Conservation (phyloP, 148 eudicot genomes). For the Rhododendron griersonianum region DNA sequence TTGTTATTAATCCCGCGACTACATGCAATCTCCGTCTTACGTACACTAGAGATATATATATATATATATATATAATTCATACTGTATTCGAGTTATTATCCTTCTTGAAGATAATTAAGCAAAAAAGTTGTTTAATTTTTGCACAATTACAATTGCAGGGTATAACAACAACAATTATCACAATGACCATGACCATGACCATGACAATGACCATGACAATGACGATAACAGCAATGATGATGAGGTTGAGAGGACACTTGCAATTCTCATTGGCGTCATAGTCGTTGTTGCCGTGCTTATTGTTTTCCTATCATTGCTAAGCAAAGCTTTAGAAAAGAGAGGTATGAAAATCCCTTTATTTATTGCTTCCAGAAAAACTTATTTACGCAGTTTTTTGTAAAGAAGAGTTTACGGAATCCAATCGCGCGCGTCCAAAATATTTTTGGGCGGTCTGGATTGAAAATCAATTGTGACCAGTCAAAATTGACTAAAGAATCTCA, state of each 20-base stretch:
- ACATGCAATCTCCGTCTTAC: background rate
- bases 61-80: background rate
- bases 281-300: conserved; percentile 49
- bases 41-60: background rate
- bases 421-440: too few species aligned
- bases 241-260: conserved; percentile 47
- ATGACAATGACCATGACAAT: background rate
- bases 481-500: too few species aligned
- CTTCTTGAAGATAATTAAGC: background rate
- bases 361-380: too few species aligned
- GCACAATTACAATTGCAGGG: background rate
- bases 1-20: background rate
- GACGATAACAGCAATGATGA: conserved; percentile 16
- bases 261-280: conserved; percentile 54
- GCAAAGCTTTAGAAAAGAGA: conserved; percentile 36
- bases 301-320: conserved; percentile 38
- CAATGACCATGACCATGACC: too few species aligned
- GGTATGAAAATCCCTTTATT: conserved; percentile 21
- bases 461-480: too few species aligned
- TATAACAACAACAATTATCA: background rate
- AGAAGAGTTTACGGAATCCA: too few species aligned
- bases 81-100: background rate
- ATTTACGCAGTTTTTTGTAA: too few species aligned
- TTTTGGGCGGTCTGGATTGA: too few species aligned
- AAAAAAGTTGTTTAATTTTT: background rate